Conservation (phyloP, 805 yeast species). For the fission yeast (Schizosaccharomyces pombe) region DNA sequence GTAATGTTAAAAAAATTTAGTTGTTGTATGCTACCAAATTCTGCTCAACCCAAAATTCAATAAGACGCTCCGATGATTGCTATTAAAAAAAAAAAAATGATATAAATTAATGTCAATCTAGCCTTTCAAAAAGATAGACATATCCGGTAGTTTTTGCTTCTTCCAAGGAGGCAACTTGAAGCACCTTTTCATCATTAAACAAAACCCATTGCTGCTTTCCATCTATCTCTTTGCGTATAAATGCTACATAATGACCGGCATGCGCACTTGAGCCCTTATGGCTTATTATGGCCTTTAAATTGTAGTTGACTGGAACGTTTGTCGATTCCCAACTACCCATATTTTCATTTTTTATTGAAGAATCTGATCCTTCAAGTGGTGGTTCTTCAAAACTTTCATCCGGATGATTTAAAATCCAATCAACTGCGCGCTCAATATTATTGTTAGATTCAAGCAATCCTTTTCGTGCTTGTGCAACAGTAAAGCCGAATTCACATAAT, state of each 20-base stretch:
- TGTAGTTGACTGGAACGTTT: slow-evolving; percentile 21
- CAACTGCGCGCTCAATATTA: slow-evolving; percentile 57
- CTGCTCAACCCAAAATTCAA: too few species aligned
- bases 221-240: slow-evolving; percentile 24
- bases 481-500: slow-evolving; percentile 58
- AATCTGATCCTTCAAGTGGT: neutral
- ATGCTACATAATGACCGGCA: slow-evolving; percentile 80
- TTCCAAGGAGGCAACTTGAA: slow-evolving; percentile 19
- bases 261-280: slow-evolving; percentile 80
- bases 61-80: too few species aligned
- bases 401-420: slow-evolving; percentile 72
- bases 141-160: slow-evolving; percentile 29
- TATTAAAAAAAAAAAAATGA: too few species aligned
- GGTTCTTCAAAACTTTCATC: slow-evolving; percentile 22
- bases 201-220: slow-evolving; percentile 38
- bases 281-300: slow-evolving; percentile 44
- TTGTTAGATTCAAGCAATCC: slow-evolving; percentile 31
- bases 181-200: slow-evolving; percentile 79
- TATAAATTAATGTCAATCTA: neutral
- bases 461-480: slow-evolving; percentile 37
- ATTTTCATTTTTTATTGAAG: slow-evolving; percentile 11
- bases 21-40: too few species aligned
- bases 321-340: slow-evolving; percentile 3
- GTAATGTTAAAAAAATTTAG: too few species aligned
- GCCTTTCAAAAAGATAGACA: slow-evolving; percentile 18